These are phyloP conservation scores for Colletotrichum higginsianum DNA, from an alignment of 2,329 filamentous ascomycete species.

Conservation along the genomic window DNA sequence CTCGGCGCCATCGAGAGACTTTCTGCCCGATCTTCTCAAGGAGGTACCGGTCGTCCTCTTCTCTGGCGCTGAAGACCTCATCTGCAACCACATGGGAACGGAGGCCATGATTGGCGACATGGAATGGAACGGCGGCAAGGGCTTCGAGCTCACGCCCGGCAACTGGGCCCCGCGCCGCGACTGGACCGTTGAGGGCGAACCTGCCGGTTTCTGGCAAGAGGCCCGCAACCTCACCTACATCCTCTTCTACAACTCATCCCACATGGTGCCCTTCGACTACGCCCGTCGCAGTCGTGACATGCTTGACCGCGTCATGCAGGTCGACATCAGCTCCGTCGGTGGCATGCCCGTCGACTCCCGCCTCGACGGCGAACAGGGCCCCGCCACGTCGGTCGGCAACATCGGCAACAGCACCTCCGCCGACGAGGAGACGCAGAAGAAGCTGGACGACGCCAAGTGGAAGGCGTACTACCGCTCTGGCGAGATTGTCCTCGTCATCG, in stretches of 20 bases:
- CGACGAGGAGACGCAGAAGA: conserved; percentile 78
- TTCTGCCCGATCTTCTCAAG: conserved; percentile 84
- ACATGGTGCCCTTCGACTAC: conserved; percentile 98
- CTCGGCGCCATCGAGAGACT: conserved; percentile 79
- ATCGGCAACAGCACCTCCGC: conserved; percentile 73
- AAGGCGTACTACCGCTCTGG: conserved; percentile 90
- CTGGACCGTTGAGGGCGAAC: conserved; percentile 93
- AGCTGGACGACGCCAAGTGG: conserved; percentile 88
- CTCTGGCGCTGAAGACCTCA: conserved; percentile 93
- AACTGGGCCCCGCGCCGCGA: conserved; percentile 92
- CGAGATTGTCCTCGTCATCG: conserved; percentile 86
- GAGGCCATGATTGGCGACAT: conserved; percentile 92
- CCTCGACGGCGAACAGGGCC: conserved; percentile 88
- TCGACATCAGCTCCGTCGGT: conserved; percentile 92
- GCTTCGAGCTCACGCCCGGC: conserved; percentile 89
- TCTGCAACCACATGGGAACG: conserved; percentile 97
- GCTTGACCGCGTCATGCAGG: conserved; percentile 95
- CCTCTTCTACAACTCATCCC: conserved; percentile 93
- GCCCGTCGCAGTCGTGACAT: conserved; percentile 91
- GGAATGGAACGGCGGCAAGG: conserved; percentile 91
- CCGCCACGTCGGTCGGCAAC: conserved; percentile 82
- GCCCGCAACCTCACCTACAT: conserved; percentile 97
- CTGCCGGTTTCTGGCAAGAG: conserved; percentile 93
- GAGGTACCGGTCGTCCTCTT: conserved; percentile 88
- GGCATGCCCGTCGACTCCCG: conserved; percentile 83